Conservation (phyloP, 345 rosid genomes). For the Boechera stricta region DNA sequence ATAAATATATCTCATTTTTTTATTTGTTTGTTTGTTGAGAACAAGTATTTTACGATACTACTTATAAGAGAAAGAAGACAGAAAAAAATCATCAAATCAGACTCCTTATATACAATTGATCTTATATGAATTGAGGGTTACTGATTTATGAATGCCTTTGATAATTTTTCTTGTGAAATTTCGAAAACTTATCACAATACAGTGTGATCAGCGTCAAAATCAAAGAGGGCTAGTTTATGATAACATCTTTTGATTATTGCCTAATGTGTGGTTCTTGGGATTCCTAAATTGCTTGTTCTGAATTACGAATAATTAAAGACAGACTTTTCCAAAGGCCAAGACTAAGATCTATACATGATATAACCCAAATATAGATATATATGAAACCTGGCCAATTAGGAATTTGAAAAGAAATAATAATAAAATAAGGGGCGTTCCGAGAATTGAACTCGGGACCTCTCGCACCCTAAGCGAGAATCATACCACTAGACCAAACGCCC, state of each 20-base stretch:
- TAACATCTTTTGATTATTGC: not conserved
- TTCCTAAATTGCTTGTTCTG: not conserved
- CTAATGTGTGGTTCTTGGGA: not conserved
- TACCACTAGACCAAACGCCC: slow-evolving; percentile 94
- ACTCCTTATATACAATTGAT: too few species aligned
- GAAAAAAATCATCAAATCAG: not conserved
- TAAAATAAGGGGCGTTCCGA: slow-evolving; percentile 58
- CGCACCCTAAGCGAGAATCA: slow-evolving; percentile 93
- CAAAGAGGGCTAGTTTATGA: not conserved
- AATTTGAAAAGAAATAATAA: not conserved
- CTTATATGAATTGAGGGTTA: too few species aligned
- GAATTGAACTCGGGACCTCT: slow-evolving; percentile 88
- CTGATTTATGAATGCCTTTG: too few species aligned
- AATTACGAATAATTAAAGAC: too few species aligned
- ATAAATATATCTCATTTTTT: not conserved
- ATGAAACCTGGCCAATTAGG: not conserved
- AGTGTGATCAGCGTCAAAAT: not conserved
- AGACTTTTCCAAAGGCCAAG: too few species aligned
- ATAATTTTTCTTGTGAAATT: too few species aligned
- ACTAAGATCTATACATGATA: not conserved
- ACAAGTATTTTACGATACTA: not conserved
- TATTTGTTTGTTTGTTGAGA: not conserved
- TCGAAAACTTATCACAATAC: too few species aligned
- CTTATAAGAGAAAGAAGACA: not conserved
- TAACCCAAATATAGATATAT: not conserved